Percentiles rank a stretch among this genome's conserved stretches.
phyloP scores from a whole-genome alignment of 2,329 filamentous ascomycete species.

The Colletotrichum orbiculare region DNA sequence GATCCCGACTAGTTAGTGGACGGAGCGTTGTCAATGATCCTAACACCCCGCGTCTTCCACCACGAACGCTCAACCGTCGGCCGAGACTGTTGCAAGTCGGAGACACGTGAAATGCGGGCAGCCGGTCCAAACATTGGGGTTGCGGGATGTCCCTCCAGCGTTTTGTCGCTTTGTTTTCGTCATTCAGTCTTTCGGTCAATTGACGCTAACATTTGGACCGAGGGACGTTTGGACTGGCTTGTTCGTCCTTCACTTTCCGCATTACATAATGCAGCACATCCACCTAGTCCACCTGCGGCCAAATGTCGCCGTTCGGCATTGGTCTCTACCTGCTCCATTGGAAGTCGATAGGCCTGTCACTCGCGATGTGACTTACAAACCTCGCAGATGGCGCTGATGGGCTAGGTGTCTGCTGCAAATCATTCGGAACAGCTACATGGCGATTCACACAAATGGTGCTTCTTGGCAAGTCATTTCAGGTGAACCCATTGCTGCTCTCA shows the following conservation, averaged over 20 bases:
- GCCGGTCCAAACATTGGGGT: slow-evolving; percentile 6
- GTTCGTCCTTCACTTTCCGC: too few species aligned
- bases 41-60: slow-evolving; percentile 33
- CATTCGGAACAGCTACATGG: too few species aligned
- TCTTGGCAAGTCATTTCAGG: too few species aligned
- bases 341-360: too few species aligned
- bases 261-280: neutral
- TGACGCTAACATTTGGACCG: slow-evolving; percentile 16
- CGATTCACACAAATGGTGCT: too few species aligned
- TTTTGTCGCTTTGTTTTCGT: slow-evolving; percentile 12
- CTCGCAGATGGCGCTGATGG: too few species aligned
- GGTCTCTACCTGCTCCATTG: neutral
- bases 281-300: slow-evolving; percentile 1
- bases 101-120: slow-evolving; percentile 33
- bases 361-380: too few species aligned
- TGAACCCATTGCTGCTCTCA: too few species aligned
- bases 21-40: neutral
- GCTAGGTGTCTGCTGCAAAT: too few species aligned
- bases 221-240: slow-evolving; percentile 9
- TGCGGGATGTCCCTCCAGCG: slow-evolving; percentile 1
- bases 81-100: slow-evolving; percentile 3
- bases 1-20: slow-evolving; percentile 24
- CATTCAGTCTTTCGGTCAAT: slow-evolving; percentile 19
- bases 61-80: slow-evolving; percentile 11
- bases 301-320: slow-evolving; percentile 22